Percentiles rank a stretch among this genome's conserved stretches.
Evolutionary conservation across 768 basidiomycete species (phyloP).

Genomic region (Daedalea quercina): DNA sequence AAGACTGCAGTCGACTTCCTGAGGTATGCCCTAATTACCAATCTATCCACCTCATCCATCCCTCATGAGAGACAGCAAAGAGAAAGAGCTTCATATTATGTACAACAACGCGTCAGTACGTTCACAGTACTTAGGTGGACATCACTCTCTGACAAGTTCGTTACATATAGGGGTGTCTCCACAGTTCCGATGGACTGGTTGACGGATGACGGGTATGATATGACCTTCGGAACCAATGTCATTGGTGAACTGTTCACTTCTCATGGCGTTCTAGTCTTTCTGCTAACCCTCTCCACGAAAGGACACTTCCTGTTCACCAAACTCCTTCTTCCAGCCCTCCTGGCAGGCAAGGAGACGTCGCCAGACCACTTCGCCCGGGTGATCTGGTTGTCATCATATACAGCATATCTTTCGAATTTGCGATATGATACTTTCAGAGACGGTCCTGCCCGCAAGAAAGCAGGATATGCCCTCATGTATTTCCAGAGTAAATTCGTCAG

Average conservation of each 20-base stretch:
- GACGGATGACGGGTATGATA: slow-evolving; percentile 34
- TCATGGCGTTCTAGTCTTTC: background rate
- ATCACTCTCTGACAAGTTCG: background rate
- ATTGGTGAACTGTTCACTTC: slow-evolving; percentile 20
- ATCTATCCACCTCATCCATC: background rate
- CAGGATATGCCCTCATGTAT: slow-evolving; percentile 11
- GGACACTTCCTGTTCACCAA: slow-evolving; percentile 57
- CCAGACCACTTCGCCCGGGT: slow-evolving; percentile 37
- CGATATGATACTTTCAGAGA: slow-evolving; percentile 32
- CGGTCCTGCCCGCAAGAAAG: slow-evolving; percentile 13
- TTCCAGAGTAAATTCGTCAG: slow-evolving; percentile 40
- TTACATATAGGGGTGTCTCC: slow-evolving; percentile 20
- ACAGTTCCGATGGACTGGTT: slow-evolving; percentile 25
- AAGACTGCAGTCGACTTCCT: slow-evolving; percentile 30
- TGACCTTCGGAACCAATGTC: slow-evolving; percentile 34
- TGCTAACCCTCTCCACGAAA: slow-evolving; percentile 8
- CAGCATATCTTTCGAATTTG: slow-evolving; percentile 24
- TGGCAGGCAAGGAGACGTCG: slow-evolving; percentile 30
- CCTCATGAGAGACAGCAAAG: slow-evolving; percentile 24
- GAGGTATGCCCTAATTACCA: slow-evolving; percentile 14
- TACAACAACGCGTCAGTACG: slow-evolving; percentile 41
- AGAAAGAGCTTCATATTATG: slow-evolving; percentile 35
- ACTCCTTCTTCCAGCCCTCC: slow-evolving; percentile 40
- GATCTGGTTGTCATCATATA: slow-evolving; percentile 36
- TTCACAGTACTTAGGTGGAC: background rate